Conservation (phyloP, 768 basidiomycete species). For the Kwoniella sp. region DNA sequence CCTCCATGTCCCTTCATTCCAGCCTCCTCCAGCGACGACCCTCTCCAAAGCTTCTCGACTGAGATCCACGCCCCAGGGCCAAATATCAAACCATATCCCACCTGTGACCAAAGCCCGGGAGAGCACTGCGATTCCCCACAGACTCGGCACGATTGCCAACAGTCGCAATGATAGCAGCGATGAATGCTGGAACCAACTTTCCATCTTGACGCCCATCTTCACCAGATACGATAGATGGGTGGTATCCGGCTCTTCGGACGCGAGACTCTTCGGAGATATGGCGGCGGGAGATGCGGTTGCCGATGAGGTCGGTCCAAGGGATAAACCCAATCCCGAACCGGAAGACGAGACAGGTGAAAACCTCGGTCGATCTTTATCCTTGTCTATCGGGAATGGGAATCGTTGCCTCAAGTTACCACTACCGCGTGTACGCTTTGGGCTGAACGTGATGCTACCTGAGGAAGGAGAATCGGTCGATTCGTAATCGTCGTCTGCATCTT, state of each 20-base stretch:
- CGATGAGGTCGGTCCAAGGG: not conserved
- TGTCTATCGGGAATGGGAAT: not conserved
- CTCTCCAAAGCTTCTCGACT: constrained; percentile 40
- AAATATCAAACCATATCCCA: constrained; percentile 38
- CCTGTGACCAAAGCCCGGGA: constrained; percentile 30
- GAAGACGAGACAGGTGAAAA: constrained; percentile 3
- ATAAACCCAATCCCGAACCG: constrained; percentile 14
- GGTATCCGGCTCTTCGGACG: not conserved
- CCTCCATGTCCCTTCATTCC: constrained; percentile 29
- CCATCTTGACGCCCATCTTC: constrained; percentile 10
- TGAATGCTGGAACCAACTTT: constrained; percentile 26
- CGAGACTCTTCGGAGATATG: not conserved
- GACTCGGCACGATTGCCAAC: constrained; percentile 49
- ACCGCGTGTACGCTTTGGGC: constrained; percentile 22
- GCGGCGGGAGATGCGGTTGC: not conserved
- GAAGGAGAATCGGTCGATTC: constrained; percentile 41
- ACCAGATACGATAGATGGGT: not conserved
- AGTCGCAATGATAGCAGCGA: constrained; percentile 46
- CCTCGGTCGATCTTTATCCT: not conserved
- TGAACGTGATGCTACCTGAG: constrained; percentile 39
- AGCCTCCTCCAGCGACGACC: constrained; percentile 22
- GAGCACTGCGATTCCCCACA: constrained; percentile 39
- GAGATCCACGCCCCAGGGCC: constrained; percentile 48
- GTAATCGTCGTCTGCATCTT: constrained; percentile 50
- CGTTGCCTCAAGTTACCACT: not conserved